A percentile compares a stretch with the other conserved stretches of the same genome.
Conservation (phyloP, 2,329 filamentous ascomycete species). For the Emericellopsis atlantica region DNA sequence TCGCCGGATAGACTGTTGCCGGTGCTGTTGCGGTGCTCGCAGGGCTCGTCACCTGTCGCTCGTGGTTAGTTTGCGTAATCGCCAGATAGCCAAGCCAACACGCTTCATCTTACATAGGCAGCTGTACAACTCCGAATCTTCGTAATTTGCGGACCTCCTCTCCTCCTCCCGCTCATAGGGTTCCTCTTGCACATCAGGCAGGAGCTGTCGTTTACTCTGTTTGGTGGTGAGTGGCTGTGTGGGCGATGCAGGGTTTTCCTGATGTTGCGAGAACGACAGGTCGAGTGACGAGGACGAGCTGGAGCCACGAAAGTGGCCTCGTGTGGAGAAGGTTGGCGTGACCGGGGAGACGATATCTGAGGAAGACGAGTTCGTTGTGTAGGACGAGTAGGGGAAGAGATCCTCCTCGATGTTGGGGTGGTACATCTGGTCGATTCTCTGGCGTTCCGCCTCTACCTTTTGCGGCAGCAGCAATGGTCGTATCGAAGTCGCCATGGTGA, state of each 20-base stretch:
- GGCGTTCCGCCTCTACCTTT: conserved; percentile 34
- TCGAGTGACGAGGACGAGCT: conserved; percentile 74
- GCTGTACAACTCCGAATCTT: conserved; percentile 39
- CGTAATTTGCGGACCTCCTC: conserved; percentile 9
- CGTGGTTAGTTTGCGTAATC: conserved; percentile 6
- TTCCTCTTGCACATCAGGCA: conserved; percentile 81
- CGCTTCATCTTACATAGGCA: conserved; percentile 55
- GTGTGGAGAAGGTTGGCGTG: conserved; percentile 57
- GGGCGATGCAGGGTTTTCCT: conserved; percentile 31
- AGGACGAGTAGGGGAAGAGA: conserved; percentile 25
- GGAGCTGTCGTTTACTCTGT: conserved; percentile 37
- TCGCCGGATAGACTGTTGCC: conserved; percentile 22
- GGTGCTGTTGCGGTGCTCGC: conserved; percentile 38
- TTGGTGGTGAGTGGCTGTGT: conserved; percentile 1
- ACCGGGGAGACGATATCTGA: conserved; percentile 60
- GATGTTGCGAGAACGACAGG: conserved; percentile 25
- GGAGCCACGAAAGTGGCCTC: conserved; percentile 50
- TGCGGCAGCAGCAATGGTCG: conserved; percentile 41
- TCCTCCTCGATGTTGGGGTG: conserved; percentile 16
- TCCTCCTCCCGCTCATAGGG: conserved; percentile 57
- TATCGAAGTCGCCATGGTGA: conserved; percentile 32
- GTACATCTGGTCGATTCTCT: conserved; percentile 22
- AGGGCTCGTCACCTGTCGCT: conserved; percentile 45
- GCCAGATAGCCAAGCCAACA: background rate
- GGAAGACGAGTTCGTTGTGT: conserved; percentile 37